Conservation (phyloP, 768 basidiomycete genomes). For the Rhodotorula sphaerocarpa region DNA sequence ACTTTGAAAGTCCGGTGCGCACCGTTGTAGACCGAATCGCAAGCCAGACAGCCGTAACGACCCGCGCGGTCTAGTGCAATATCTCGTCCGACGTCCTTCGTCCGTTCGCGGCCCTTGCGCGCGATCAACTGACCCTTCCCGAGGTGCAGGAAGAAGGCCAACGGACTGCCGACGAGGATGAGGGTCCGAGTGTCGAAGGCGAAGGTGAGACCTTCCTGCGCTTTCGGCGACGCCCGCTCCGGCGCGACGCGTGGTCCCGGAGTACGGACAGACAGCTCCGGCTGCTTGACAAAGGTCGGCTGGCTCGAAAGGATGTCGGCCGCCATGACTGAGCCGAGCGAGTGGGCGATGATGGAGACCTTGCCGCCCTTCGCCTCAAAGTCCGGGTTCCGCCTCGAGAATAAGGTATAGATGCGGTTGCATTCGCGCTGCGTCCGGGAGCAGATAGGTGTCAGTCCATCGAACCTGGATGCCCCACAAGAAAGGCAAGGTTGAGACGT, state of each 20-base stretch:
- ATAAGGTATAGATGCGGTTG: slow-evolving; percentile 38
- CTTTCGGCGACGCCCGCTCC: not conserved
- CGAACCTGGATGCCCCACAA: not conserved
- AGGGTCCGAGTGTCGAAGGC: slow-evolving; percentile 32
- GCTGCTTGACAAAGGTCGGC: slow-evolving; percentile 27
- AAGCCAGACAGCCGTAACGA: slow-evolving; percentile 31
- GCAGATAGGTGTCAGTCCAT: not conserved
- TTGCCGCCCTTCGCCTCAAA: slow-evolving; percentile 30
- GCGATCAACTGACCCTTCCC: slow-evolving; percentile 38
- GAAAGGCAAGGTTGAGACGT: not conserved
- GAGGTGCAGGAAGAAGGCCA: slow-evolving; percentile 36
- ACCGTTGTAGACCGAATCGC: slow-evolving; percentile 29
- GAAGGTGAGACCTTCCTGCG: slow-evolving; percentile 12
- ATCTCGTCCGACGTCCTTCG: slow-evolving; percentile 24
- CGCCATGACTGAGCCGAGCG: slow-evolving; percentile 33
- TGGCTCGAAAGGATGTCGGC: slow-evolving; percentile 38
- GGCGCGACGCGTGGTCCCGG: not conserved
- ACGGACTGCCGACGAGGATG: slow-evolving; percentile 37
- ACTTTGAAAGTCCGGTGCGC: not conserved
- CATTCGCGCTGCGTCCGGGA: slow-evolving; percentile 30
- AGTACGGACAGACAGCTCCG: not conserved
- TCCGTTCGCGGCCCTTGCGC: slow-evolving; percentile 30
- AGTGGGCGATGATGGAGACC: slow-evolving; percentile 38
- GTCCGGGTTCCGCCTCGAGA: slow-evolving; percentile 36
- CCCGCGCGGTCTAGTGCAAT: slow-evolving; percentile 36